Base-by-base conservation (phyloP, 2,329 filamentous ascomycete species). In the Hypoxylon sp. region DNA sequence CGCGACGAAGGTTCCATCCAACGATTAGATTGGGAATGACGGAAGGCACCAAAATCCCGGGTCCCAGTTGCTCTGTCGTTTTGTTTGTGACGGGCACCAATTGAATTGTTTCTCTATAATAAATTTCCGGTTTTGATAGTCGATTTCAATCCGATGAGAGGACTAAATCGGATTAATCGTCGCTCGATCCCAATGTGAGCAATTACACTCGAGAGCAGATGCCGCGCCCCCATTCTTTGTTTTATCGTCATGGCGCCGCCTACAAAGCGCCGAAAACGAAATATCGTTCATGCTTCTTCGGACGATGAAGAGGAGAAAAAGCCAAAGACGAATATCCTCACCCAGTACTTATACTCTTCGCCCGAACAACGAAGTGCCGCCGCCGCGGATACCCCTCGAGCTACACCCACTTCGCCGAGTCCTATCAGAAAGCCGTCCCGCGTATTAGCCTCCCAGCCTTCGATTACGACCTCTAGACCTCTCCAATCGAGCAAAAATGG, bases 231-330 rank as follows among this genome's bases (percentile, higher is more conserved):
- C 67, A 47, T 68, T 54, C 44, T 52, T 37, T 59, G 39, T 65
- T 67, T 70, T 59, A 66, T 68, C 70, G 76, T 74, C 71, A 89
- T 89, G 87, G 85, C 85, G 75, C 86, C 86, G 79, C 83, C 85
- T 70, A 81, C 86, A 77, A 88, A 88, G 81, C 85, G 88, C 78
- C 86, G 85, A 73, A 87, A 84, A 82, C 86, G 85, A 73, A 88
- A 86, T 77, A 79, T 86, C 74, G 78, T 88, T 67, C 81, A 84
- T 56, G 79, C 79, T 69, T 85, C 80, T 71, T 85, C 85, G 58
- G 83, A 86, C 70, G 84, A 87, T 70, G 83, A 86, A 70, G 80
- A 81, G 33, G 83, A 86, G 59, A 47, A 73, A n/a, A 77, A 71
- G 58, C 73, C 74, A 10, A 75, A 78, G 48, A 72, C 81, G 59